Evolutionary conservation across 768 basidiomycete species (phyloP).

Genomic region (Amanita rubescens): DNA sequence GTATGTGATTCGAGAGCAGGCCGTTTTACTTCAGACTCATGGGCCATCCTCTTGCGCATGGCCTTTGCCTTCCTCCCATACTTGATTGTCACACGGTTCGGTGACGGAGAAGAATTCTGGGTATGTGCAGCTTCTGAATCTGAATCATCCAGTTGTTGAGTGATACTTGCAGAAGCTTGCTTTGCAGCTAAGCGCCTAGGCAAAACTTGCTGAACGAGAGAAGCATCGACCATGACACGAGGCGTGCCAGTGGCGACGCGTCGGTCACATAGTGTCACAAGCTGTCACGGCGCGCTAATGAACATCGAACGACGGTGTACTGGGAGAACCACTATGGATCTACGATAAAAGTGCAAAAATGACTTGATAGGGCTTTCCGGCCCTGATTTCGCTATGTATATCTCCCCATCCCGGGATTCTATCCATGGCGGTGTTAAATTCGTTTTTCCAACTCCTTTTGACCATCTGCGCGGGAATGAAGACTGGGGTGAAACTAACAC

Average conservation of each 20-base stretch:
- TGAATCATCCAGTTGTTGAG: conserved; percentile 5
- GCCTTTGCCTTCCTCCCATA: conserved; percentile 6
- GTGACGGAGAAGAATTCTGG: not conserved
- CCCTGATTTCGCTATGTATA: too few species aligned
- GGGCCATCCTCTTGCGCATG: not conserved
- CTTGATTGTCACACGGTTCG: not conserved
- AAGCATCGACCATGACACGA: conserved; percentile 1
- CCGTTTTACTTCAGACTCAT: not conserved
- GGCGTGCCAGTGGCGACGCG: not conserved
- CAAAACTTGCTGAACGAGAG: conserved; percentile 2
- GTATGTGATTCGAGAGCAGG: not conserved
- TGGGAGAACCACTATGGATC: too few species aligned
- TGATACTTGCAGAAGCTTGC: conserved; percentile 5
- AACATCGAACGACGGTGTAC: too few species aligned
- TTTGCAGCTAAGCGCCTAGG: conserved; percentile 6
- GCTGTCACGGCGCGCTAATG: not conserved
- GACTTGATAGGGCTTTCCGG: too few species aligned
- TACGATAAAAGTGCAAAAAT: too few species aligned
- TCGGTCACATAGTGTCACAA: conserved; percentile 5
- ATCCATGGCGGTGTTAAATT: too few species aligned
- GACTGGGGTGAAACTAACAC: too few species aligned
- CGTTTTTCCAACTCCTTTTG: too few species aligned
- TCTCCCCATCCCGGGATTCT: too few species aligned
- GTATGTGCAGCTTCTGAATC: not conserved
- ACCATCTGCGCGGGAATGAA: too few species aligned